Percentiles rank a stretch among this genome's conserved stretches.
These are phyloP conservation scores for Pharus latifolius DNA, from an alignment of 176 grass and related monocot genomes.

Conservation along the genomic window DNA sequence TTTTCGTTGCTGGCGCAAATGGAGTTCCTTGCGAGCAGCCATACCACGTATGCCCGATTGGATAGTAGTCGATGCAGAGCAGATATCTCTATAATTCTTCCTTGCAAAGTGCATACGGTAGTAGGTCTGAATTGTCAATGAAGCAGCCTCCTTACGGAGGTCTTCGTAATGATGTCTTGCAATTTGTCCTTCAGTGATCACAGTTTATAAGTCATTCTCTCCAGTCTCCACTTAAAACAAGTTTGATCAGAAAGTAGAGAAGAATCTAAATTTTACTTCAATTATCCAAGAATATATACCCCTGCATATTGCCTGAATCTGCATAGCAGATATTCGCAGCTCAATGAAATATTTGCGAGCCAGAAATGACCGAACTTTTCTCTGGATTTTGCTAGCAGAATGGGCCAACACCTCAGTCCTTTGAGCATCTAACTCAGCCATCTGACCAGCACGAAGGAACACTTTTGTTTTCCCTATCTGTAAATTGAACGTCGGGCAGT, in stretches of 20 bases:
- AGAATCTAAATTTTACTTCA: neutral
- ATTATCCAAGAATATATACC: slow-evolving; percentile 37
- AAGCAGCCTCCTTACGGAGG: slow-evolving; percentile 55
- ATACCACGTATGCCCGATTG: slow-evolving; percentile 73
- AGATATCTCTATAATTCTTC: slow-evolving; percentile 39
- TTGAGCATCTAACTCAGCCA: slow-evolving; percentile 93
- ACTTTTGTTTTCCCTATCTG: slow-evolving; percentile 97
- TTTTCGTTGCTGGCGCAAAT: slow-evolving; percentile 43
- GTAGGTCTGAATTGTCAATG: slow-evolving; percentile 61
- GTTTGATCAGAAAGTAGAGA: neutral
- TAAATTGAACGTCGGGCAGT: slow-evolving; percentile 26
- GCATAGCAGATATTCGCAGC: slow-evolving; percentile 40
- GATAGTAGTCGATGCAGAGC: slow-evolving; percentile 49
- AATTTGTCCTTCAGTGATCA: slow-evolving; percentile 52
- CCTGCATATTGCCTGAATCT: slow-evolving; percentile 68
- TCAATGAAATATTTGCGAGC: slow-evolving; percentile 48
- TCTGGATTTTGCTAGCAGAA: slow-evolving; percentile 87
- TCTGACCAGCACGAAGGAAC: slow-evolving; percentile 92
- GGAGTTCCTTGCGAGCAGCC: slow-evolving; percentile 50
- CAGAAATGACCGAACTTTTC: slow-evolving; percentile 59
- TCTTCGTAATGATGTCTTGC: slow-evolving; percentile 59
- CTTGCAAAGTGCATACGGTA: slow-evolving; percentile 59
- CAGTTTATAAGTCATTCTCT: slow-evolving; percentile 8
- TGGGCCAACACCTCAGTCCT: slow-evolving; percentile 84
- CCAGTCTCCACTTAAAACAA: neutral